Evolutionary conservation across 1,284 basidiomycete genomes (phyloP).

Genomic region (Ceraceosorus guamensis): DNA sequence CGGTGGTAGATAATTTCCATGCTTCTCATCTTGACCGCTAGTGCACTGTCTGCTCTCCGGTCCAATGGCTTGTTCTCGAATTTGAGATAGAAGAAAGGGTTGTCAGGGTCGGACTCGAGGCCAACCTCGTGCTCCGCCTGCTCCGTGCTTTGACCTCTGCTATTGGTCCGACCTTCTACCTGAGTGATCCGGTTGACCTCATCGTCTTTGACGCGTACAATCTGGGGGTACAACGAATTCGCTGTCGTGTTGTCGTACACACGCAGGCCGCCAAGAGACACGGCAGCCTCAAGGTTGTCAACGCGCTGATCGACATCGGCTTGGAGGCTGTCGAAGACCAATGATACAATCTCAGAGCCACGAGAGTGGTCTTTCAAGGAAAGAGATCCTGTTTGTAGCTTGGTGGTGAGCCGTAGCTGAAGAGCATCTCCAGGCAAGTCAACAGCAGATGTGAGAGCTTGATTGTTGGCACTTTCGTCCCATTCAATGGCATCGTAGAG

Average conservation of each 20-base stretch:
- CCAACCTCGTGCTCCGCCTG: conserved; percentile 41
- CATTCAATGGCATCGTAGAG: conserved; percentile 91
- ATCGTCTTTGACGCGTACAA: conserved; percentile 78
- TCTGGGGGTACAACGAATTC: conserved; percentile 77
- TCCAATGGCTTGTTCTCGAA: conserved; percentile 92
- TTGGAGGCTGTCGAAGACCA: conserved; percentile 81
- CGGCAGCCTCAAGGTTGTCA: conserved; percentile 73
- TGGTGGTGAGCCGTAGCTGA: conserved; percentile 66
- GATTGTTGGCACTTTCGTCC: conserved; percentile 53
- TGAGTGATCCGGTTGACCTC: conserved; percentile 19
- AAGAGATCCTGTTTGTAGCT: conserved; percentile 42
- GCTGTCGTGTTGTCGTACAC: conserved; percentile 86
- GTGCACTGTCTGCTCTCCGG: conserved; percentile 80
- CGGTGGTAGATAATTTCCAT: conserved; percentile 97
- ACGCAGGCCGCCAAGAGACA: conserved; percentile 79
- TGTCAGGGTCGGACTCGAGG: conserved; percentile 47
- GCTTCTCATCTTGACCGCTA: conserved; percentile 85
- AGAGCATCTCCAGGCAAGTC: conserved; percentile 70
- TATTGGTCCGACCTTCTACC: conserved; percentile 19
- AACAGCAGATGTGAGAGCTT: conserved; percentile 26
- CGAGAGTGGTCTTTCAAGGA: conserved; percentile 33
- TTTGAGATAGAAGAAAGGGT: conserved; percentile 86
- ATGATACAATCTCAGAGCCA: conserved; percentile 66
- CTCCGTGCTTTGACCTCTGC: conserved; percentile 22
- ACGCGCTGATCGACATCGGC: conserved; percentile 78